Percentiles rank a stretch among this genome's conserved stretches.
These are phyloP conservation scores for Ampelocalamus luodianensis DNA, from an alignment of 176 grass and related monocot genomes.

Conservation along the genomic window DNA sequence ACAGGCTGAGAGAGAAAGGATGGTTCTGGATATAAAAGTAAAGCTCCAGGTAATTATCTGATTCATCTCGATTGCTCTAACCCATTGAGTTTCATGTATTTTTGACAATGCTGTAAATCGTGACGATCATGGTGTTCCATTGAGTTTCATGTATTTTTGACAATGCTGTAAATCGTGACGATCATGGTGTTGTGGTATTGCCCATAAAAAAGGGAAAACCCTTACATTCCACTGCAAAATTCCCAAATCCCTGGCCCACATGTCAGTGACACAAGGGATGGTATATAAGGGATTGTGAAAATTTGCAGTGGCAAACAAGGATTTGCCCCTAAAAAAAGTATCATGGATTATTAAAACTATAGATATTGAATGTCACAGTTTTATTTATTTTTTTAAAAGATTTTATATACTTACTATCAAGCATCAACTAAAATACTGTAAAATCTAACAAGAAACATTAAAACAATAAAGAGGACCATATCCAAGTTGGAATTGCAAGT, in stretches of 20 bases:
- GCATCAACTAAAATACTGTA: not conserved
- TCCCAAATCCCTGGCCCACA: no score
- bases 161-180: not conserved
- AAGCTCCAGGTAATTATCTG: constrained; percentile 85
- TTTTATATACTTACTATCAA: not conserved
- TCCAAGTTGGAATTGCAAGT: constrained; percentile 20
- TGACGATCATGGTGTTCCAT: not conserved
- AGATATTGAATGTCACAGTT: constrained; percentile 8
- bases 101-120: constrained; percentile 8
- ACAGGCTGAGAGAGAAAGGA: constrained; percentile 93
- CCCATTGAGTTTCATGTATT: constrained; percentile 15
- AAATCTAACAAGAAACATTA: constrained; percentile 19
- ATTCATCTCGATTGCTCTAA: constrained; percentile 28
- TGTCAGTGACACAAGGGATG: no score
- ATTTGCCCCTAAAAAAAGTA: not conserved
- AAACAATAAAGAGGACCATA: constrained; percentile 12
- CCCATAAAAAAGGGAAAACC: not conserved
- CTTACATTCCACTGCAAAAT: no score
- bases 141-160: constrained; percentile 23
- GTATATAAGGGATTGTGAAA: no score
- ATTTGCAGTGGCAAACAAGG: no score
- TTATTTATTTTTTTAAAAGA: not conserved
- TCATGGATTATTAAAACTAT: constrained; percentile 29
- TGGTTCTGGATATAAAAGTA: constrained; percentile 99
- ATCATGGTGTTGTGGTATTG: constrained; percentile 7